Percentiles rank a stretch among this genome's conserved stretches.
Conservation (phyloP, 345 rosid genomes). For the Syzygium oleosum region DNA sequence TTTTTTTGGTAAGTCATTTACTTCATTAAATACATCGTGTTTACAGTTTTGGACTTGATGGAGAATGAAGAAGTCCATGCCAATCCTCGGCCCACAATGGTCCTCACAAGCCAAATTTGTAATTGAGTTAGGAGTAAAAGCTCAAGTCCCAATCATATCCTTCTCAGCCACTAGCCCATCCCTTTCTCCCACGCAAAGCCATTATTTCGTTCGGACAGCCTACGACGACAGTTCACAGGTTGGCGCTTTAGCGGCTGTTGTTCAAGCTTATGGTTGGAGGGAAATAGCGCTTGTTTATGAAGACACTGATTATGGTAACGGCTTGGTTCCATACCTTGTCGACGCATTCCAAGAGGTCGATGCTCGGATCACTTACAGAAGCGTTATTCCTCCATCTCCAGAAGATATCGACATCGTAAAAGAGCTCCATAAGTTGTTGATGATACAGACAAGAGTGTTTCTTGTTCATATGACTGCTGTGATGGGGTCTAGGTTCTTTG, state of each 20-base stretch:
- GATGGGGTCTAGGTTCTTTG: slow-evolving; percentile 21
- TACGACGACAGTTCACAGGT: slow-evolving; percentile 20
- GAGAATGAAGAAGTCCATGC: slow-evolving; percentile 25
- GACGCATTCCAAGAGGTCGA: slow-evolving; percentile 18
- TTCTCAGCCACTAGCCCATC: slow-evolving; percentile 22
- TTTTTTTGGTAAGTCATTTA: neutral
- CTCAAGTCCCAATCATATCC: slow-evolving; percentile 28
- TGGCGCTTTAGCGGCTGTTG: slow-evolving; percentile 11
- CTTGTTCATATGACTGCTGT: slow-evolving; percentile 22
- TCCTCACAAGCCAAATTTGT: slow-evolving; percentile 25
- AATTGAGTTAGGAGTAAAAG: slow-evolving; percentile 15
- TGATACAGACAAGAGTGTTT: slow-evolving; percentile 26
- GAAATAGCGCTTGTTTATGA: slow-evolving; percentile 22
- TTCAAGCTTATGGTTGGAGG: slow-evolving; percentile 25
- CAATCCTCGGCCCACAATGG: slow-evolving; percentile 28
- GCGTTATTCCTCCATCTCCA: slow-evolving; percentile 14
- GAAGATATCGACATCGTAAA: slow-evolving; percentile 2
- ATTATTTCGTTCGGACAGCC: slow-evolving; percentile 18
- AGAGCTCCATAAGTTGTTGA: slow-evolving; percentile 20
- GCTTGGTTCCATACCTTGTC: slow-evolving; percentile 16
- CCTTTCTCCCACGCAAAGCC: neutral
- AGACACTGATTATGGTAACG: slow-evolving; percentile 23
- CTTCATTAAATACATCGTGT: neutral
- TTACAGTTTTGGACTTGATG: slow-evolving; percentile 28
- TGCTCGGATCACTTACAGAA: slow-evolving; percentile 6